Base-by-base conservation (phyloP, 306 rosid species). In the Leucaena leucocephala region DNA sequence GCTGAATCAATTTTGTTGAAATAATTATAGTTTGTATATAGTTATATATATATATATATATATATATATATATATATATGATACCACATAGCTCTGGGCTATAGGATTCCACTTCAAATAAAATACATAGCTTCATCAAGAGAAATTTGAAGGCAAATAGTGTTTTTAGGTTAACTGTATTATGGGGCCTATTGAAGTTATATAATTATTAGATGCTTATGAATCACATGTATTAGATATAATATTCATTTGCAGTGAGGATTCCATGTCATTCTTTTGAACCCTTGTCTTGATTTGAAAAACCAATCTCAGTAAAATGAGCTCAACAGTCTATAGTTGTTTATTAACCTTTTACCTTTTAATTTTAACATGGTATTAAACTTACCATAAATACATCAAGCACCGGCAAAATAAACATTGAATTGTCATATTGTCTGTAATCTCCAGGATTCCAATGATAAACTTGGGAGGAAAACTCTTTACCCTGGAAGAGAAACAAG, bases 381-480 rank as follows among this genome's bases (percentile, higher is more conserved):
- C 70, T 64, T 2, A 39, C 14, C 71, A 64, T 38, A 8, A 65
- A 39, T 38, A 66, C 43, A 66, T 66, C 17, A 67, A 48, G 57
- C 22, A 59, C 7, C 9, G 61, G 67, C 45, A 7, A 68, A 43
- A 78, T 67, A n/a, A 69, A 74, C 17, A 54, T 36, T 71, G 72
- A 57, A 73, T 21, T 44, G 48, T 76, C 74, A 84, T 46, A 67
- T 71, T 57, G 35, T 66, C 70, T 79, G 79, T 79, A 49, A 71
- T 72, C 78, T 64, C 67, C 77, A 59, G 84, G 79, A 34, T n/a
- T 72, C 78, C 83, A 38, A 79, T 66, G 46, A 85, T 87, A 91
- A 90, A 85, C 39, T 81, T 87, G 8, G 66, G 85, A 78, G 80
- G 75, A 62, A 84, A 76, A 10, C 80, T 84, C 67, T 54, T 76